Conservation (phyloP, 2,329 filamentous ascomycete species). For the Fusarium falciforme region DNA sequence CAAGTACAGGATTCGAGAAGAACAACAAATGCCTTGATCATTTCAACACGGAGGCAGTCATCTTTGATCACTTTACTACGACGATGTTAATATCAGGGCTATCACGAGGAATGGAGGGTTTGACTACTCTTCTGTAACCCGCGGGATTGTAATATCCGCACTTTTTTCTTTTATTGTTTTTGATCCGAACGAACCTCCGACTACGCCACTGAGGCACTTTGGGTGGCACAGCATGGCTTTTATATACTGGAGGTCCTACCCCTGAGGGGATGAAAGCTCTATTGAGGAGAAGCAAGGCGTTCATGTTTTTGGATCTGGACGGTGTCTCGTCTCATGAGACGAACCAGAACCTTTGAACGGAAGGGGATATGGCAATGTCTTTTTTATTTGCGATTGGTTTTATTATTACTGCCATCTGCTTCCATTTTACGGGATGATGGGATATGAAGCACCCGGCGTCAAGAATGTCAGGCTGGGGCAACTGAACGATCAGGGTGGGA, state of each 20-base stretch:
- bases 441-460: not conserved
- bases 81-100: not conserved
- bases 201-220: not conserved
- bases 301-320: conserved; percentile 14
- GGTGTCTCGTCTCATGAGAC: conserved; percentile 4
- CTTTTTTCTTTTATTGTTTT: conserved; percentile 5
- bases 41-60: not conserved
- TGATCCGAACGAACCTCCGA: not conserved
- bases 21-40: not conserved
- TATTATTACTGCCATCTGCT: conserved; percentile 1
- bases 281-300: conserved; percentile 21
- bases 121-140: not conserved
- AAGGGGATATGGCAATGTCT: not conserved
- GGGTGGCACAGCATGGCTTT: conserved; percentile 12
- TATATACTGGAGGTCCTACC: conserved; percentile 5
- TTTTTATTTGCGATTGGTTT: not conserved
- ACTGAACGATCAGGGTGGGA: conserved; percentile 9
- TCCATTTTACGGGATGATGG: conserved; percentile 1
- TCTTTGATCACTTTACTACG: not conserved
- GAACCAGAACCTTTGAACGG: not conserved
- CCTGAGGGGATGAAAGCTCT: not conserved
- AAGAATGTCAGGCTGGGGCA: not conserved
- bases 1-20: not conserved
- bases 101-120: not conserved
- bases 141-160: conserved; percentile 14